Evolutionary conservation across 1,284 basidiomycete species (phyloP).

Genomic region (Cryptococcus sp.): DNA sequence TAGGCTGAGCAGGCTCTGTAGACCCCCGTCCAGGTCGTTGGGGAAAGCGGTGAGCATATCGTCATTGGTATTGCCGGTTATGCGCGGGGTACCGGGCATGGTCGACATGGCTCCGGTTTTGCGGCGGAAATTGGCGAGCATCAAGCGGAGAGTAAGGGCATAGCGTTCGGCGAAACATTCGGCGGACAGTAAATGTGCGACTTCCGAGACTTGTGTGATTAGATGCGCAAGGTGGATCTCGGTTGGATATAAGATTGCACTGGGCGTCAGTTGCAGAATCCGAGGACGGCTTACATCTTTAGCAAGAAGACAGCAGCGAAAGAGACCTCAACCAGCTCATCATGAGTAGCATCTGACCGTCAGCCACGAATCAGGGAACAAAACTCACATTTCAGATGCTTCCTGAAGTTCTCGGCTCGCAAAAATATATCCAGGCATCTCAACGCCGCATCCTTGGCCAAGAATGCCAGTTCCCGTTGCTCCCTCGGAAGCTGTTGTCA

Average conservation of each 20-base stretch:
- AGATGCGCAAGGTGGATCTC: conserved; percentile 33
- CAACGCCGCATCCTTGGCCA: conserved; percentile 85
- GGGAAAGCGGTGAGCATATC: background rate
- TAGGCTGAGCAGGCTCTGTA: conserved; percentile 37
- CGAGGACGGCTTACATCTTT: conserved; percentile 57
- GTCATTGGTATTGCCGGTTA: conserved; percentile 1
- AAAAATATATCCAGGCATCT: conserved; percentile 60
- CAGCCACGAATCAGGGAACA: conserved; percentile 6
- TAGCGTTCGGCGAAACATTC: conserved; percentile 57
- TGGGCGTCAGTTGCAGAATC: conserved; percentile 4
- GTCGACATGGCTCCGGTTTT: conserved; percentile 69
- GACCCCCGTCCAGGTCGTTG: conserved; percentile 28
- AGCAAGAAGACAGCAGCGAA: conserved; percentile 89
- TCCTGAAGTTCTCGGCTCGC: conserved; percentile 29
- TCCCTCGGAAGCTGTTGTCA: conserved; percentile 58
- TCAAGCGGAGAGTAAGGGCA: conserved; percentile 79
- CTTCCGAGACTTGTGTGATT: conserved; percentile 38
- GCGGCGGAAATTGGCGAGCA: conserved; percentile 80
- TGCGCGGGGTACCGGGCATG: conserved; percentile 52
- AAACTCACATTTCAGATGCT: conserved; percentile 40
- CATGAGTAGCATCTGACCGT: conserved; percentile 74
- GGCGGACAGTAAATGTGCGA: conserved; percentile 41
- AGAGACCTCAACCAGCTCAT: conserved; percentile 82
- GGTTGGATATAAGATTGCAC: conserved; percentile 43
- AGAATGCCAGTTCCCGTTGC: conserved; percentile 87